Percentiles rank a stretch among this genome's conserved stretches.
Evolutionary conservation across 345 rosid species (phyloP).

Genomic region (Citrus medica): DNA sequence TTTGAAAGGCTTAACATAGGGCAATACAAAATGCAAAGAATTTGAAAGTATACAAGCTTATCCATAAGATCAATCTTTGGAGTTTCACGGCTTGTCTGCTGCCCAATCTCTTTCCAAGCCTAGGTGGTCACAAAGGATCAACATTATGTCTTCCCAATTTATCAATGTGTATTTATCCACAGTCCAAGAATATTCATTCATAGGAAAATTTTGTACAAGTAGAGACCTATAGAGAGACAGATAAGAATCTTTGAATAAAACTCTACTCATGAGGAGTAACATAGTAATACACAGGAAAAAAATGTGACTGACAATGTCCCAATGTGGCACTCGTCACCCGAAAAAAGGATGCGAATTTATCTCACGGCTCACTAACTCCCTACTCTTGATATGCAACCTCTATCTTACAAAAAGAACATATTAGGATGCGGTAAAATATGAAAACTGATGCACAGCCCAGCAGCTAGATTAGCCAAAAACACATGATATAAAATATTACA

Average conservation of each 20-base stretch:
- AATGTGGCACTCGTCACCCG: not conserved
- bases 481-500: conserved; percentile 11
- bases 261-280: conserved; percentile 5
- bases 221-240: not conserved
- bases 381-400: conserved; percentile 12
- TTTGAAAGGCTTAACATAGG: not conserved
- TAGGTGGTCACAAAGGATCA: not conserved
- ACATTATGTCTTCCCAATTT: not conserved
- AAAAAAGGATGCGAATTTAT: conserved; percentile 10
- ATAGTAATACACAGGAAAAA: conserved; percentile 15
- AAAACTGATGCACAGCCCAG: conserved; percentile 12
- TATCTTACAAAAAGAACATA: conserved; percentile 31
- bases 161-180: not conserved
- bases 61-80: not conserved
- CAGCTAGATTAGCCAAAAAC: conserved; percentile 5
- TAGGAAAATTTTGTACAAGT: not conserved
- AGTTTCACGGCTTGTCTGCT: not conserved
- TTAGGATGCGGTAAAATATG: conserved; percentile 9
- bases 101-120: not conserved
- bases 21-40: not conserved
- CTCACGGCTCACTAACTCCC: conserved; percentile 24
- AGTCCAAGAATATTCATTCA: not conserved
- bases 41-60: not conserved
- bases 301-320: conserved; percentile 10
- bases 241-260: not conserved